Conservation (phyloP, 345 rosid species). For the Arabidopsis suecica region DNA sequence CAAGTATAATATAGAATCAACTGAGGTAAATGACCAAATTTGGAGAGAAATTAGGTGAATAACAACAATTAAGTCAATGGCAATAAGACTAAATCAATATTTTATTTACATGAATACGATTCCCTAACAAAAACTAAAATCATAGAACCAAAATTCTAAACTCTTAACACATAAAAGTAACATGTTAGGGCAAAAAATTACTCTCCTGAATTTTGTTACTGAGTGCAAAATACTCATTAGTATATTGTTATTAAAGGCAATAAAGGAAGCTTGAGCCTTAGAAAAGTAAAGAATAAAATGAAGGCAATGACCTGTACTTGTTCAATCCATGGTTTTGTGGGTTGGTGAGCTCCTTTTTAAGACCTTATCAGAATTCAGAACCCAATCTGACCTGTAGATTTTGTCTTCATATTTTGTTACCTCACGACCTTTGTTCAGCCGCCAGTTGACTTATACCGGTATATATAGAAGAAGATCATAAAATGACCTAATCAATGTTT, state of each 20-base stretch:
- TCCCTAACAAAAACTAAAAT: too few species aligned
- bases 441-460: conserved; percentile 25
- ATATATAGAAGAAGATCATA: conserved; percentile 1
- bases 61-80: not conserved
- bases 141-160: too few species aligned
- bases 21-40: not conserved
- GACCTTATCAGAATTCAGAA: conserved; percentile 39
- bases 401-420: conserved; percentile 1
- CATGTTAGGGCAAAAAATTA: too few species aligned
- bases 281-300: conserved; percentile 34
- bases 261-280: conserved; percentile 24
- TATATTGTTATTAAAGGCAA: conserved; percentile 6
- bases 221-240: not conserved
- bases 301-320: conserved; percentile 40
- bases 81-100: not conserved
- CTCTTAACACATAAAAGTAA: too few species aligned
- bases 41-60: not conserved
- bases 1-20: not conserved
- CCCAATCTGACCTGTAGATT: conserved; percentile 43
- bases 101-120: too few species aligned
- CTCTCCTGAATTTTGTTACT: not conserved
- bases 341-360: conserved; percentile 38
- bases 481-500: conserved; percentile 31
- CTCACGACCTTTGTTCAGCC: conserved; percentile 22
- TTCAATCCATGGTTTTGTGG: conserved; percentile 39